Evolutionary conservation across 345 rosid species (phyloP).

Genomic region (Eutrema yunnanense): DNA sequence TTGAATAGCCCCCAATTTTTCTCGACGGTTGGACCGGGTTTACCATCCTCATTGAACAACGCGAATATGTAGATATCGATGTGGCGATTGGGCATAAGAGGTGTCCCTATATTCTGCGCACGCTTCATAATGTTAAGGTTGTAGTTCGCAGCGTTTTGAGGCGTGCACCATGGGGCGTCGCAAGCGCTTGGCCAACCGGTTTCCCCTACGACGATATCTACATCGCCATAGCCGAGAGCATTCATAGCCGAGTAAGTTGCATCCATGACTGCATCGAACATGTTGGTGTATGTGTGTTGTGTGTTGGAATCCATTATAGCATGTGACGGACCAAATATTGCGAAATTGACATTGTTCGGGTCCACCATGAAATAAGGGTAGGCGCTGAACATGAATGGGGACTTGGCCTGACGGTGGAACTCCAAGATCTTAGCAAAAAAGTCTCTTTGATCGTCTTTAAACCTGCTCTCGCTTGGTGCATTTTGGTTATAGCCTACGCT

Average conservation of each 20-base stretch:
- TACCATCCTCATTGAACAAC: slow-evolving; percentile 70
- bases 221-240: slow-evolving; percentile 11
- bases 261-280: slow-evolving; percentile 20
- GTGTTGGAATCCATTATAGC: background rate
- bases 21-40: slow-evolving; percentile 64
- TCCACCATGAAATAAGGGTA: slow-evolving; percentile 9
- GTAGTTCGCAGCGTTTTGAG: slow-evolving; percentile 9
- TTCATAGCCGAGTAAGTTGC: slow-evolving; percentile 12
- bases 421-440: slow-evolving; percentile 12
- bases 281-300: background rate
- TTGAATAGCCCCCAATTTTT: slow-evolving; percentile 73
- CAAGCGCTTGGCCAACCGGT: slow-evolving; percentile 26
- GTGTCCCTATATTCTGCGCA: slow-evolving; percentile 1
- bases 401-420: background rate
- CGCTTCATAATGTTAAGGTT: slow-evolving; percentile 15
- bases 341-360: background rate
- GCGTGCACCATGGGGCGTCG: slow-evolving; percentile 2
- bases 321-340: slow-evolving; percentile 8
- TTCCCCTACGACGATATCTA: slow-evolving; percentile 13
- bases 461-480: slow-evolving; percentile 15
- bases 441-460: background rate
- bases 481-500: background rate
- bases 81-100: slow-evolving; percentile 32
- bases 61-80: slow-evolving; percentile 64
- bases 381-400: slow-evolving; percentile 16